Evolutionary conservation across 805 yeast genomes (phyloP).

Genomic region (Cyberlindnera japonica): DNA sequence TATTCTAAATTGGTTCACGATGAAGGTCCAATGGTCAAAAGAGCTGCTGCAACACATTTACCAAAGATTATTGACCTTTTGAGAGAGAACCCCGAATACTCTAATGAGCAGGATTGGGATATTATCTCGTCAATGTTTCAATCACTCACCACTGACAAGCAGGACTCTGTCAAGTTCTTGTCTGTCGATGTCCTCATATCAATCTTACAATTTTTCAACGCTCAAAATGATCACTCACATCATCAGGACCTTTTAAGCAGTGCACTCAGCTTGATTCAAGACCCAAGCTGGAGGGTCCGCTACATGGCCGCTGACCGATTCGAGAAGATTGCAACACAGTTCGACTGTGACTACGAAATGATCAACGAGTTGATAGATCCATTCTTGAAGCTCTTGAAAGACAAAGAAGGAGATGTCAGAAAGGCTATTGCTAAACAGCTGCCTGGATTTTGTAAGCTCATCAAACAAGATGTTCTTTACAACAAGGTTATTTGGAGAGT

Average conservation of each 20-base stretch:
- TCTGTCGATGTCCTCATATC: slow-evolving; percentile 85
- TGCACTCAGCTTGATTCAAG: slow-evolving; percentile 70
- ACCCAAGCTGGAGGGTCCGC: slow-evolving; percentile 97
- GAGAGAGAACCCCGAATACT: slow-evolving; percentile 41
- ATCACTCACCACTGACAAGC: slow-evolving; percentile 74
- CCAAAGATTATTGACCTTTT: slow-evolving; percentile 69
- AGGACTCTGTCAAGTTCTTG: slow-evolving; percentile 90
- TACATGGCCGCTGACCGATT: slow-evolving; percentile 97
- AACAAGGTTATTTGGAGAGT: slow-evolving; percentile 78
- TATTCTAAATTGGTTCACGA: slow-evolving; percentile 75
- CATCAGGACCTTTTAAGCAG: slow-evolving; percentile 59
- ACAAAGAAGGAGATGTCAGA: slow-evolving; percentile 94
- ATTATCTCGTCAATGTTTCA: slow-evolving; percentile 79
- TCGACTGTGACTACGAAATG: slow-evolving; percentile 53
- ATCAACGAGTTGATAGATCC: slow-evolving; percentile 50
- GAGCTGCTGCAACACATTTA: slow-evolving; percentile 85
- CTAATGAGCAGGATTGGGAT: slow-evolving; percentile 67
- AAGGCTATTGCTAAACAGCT: slow-evolving; percentile 91
- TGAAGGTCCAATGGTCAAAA: slow-evolving; percentile 97
- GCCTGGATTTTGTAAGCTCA: slow-evolving; percentile 63
- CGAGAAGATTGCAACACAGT: slow-evolving; percentile 63
- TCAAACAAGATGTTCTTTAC: slow-evolving; percentile 51
- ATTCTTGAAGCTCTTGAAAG: slow-evolving; percentile 75
- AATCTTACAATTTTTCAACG: slow-evolving; percentile 65
- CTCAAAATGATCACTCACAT: slow-evolving; percentile 53